These are phyloP conservation scores for Manihot esculenta DNA, from an alignment of 441 rosid species.

Conservation along the genomic window DNA sequence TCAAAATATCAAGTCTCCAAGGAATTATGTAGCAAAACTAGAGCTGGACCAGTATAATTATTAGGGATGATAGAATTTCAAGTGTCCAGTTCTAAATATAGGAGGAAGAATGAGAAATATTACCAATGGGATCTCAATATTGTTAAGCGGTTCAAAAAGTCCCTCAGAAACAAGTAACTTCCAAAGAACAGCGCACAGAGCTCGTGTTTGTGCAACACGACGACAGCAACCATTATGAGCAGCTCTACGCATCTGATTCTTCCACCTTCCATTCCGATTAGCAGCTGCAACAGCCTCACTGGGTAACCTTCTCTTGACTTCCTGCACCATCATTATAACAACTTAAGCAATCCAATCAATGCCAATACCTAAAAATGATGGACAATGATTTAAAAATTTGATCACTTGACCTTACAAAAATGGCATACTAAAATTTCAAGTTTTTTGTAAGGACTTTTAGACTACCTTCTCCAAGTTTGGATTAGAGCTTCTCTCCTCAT, in stretches of 20 bases:
- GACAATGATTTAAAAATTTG: constrained; percentile 6
- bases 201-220: constrained; percentile 85
- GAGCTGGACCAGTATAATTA: background rate
- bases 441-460: background rate
- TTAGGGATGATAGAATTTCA: background rate
- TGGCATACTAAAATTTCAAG: background rate
- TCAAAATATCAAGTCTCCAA: background rate
- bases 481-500: constrained; percentile 87
- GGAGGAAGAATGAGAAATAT: constrained; percentile 18
- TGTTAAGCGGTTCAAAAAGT: constrained; percentile 61
- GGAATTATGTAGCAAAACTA: constrained; percentile 6
- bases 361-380: constrained; percentile 13
- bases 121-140: constrained; percentile 92
- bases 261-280: constrained; percentile 89
- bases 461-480: constrained; percentile 91
- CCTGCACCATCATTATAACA: constrained; percentile 49
- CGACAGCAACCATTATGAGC: constrained; percentile 98
- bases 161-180: constrained; percentile 82
- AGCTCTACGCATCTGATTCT: constrained; percentile 90
- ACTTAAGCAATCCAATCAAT: constrained; percentile 23
- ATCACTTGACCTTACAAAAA: background rate
- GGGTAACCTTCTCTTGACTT: constrained; percentile 86
- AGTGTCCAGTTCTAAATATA: background rate
- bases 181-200: constrained; percentile 81
- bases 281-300: constrained; percentile 88